Evolutionary conservation across 2,329 filamentous ascomycete species (phyloP), one percentile per base, ranked within the genome.

Genomic region (Ophiostoma sp.): DNA sequence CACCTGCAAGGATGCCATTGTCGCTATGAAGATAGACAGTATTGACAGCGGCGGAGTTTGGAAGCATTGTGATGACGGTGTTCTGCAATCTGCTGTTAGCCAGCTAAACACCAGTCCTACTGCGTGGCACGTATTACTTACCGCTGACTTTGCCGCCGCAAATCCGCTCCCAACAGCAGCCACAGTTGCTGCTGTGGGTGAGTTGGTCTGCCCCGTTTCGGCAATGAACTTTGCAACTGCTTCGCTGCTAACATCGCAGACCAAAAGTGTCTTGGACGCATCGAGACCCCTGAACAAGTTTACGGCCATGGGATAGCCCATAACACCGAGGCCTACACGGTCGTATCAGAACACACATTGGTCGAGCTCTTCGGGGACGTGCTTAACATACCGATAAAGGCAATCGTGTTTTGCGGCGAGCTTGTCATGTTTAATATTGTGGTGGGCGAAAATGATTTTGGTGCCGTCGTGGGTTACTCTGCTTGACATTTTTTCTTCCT

Each of bases 291-390:
- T 52, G 25, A 48, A 17, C 6, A 69, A 22, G 25, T 69, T 69
- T 2, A 50, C 42, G 22, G 64, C 64, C 64, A 69, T 69, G 25
- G 64, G 64, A 52, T 50, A 69, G 2, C 64, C 64, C 64, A 69
- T 69, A 1, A 69, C 64, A 15, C 64, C 64, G 1, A 69, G 22
- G 64, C 64, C 63, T 68, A 12, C n/a, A n/a, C 7, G 28, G 12
- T 25, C 19, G 59, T 3, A 28, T 36, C 28, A 63, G 25, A n/a
- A n/a, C 45, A 50, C 48, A 19, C 17, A n/a, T 7, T n/a, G 17
- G 48, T 19, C 5, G 4, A n/a, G 12, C 22, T 52, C 17, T 52
- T 52, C 7, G 3, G 3, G 17, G 48, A 6, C 48, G 17, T 57
- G 22, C 22, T 57, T 31, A 11, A 57, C 52, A 28, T 57, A 57